Percentiles rank a stretch among this genome's conserved stretches.
These are phyloP conservation scores for Cryphonectria parasitica DNA, from an alignment of 2,329 filamentous ascomycete genomes.

Conservation along the genomic window DNA sequence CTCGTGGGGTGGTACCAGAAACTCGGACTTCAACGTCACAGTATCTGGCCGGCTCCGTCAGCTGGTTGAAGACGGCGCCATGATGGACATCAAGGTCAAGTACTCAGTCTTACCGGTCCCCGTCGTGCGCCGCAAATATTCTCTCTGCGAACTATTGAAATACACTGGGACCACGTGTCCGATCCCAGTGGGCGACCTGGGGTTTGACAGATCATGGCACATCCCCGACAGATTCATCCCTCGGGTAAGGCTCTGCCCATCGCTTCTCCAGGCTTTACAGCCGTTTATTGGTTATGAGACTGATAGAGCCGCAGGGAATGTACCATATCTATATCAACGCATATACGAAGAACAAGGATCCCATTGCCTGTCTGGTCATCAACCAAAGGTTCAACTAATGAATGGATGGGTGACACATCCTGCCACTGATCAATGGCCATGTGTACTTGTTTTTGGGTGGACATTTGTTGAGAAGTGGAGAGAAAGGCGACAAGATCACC, in stretches of 20 bases:
- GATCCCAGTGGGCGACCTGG: background rate
- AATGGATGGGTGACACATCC: background rate
- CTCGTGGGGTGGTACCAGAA: background rate
- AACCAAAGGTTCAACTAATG: background rate
- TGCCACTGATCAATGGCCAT: background rate
- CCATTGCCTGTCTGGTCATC: background rate
- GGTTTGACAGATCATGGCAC: background rate
- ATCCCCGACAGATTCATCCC: background rate
- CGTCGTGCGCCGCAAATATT: background rate
- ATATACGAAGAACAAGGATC: background rate
- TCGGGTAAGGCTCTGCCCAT: background rate
- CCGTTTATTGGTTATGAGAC: background rate
- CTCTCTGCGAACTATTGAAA: background rate
- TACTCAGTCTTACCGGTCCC: background rate
- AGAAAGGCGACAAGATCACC: background rate
- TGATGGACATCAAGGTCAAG: background rate
- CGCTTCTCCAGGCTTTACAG: background rate
- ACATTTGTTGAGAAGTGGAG: background rate
- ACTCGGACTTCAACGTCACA: conserved; percentile 6
- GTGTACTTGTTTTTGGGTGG: background rate
- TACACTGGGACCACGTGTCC: background rate
- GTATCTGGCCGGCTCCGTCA: background rate
- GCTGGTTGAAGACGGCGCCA: background rate
- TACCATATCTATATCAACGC: conserved; percentile 4
- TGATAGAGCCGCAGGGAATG: background rate